Percentiles rank a stretch among this genome's conserved stretches.
Conservation (phyloP, 306 rosid species). For the Abrus pulchellus region DNA sequence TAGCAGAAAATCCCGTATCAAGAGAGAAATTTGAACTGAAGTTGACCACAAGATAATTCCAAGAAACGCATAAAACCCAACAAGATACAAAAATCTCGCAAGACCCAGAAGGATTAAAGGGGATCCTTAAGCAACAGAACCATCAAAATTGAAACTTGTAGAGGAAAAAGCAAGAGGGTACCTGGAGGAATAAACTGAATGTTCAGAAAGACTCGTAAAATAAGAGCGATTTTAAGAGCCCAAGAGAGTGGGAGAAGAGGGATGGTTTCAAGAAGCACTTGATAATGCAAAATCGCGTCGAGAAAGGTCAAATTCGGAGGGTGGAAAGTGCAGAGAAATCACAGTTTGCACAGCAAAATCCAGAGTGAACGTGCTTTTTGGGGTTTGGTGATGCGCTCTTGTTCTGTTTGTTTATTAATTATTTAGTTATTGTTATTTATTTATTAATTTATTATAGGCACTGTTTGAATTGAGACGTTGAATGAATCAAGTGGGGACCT, state of each 20-base stretch:
- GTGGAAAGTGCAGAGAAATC: constrained; percentile 53
- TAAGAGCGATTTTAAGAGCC: background rate
- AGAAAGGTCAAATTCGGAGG: constrained; percentile 46
- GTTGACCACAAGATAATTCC: constrained; percentile 42
- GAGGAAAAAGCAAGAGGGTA: constrained; percentile 48
- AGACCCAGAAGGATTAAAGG: constrained; percentile 46
- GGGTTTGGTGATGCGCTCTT: constrained; percentile 18
- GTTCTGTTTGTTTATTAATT: background rate
- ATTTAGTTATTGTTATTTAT: background rate
- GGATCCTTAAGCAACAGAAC: constrained; percentile 23
- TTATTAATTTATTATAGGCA: constrained; percentile 13
- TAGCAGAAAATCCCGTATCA: constrained; percentile 2
- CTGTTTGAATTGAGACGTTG: constrained; percentile 52
- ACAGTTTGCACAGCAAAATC: background rate
- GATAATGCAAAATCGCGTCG: constrained; percentile 59
- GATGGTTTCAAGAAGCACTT: constrained; percentile 46
- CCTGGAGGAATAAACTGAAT: constrained; percentile 54
- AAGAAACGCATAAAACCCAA: constrained; percentile 44
- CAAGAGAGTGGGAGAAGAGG: constrained; percentile 16
- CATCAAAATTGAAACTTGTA: constrained; percentile 36
- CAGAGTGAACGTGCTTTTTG: constrained; percentile 36
- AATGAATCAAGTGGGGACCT: constrained; percentile 36
- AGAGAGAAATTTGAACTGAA: constrained; percentile 21
- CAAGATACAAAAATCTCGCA: constrained; percentile 37
- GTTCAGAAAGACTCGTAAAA: constrained; percentile 30